phyloP scores from a whole-genome alignment of 306 rosid genomes.

The Heteromeles arbutifolia region DNA sequence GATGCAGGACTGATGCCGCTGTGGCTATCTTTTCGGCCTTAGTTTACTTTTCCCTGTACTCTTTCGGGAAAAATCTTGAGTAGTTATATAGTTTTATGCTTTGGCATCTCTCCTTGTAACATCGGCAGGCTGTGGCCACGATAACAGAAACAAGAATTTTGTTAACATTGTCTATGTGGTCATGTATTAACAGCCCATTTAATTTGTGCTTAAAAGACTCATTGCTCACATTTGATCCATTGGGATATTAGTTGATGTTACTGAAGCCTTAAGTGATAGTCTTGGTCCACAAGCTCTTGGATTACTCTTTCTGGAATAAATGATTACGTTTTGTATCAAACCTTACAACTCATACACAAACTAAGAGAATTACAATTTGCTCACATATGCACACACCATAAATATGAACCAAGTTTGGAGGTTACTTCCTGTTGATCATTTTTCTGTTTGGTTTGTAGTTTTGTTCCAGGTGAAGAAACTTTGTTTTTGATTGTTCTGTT shows the following conservation, averaged over 20 bases:
- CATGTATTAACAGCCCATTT: neutral
- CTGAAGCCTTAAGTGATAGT: neutral
- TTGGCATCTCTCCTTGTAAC: neutral
- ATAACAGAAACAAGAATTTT: slow-evolving; percentile 22
- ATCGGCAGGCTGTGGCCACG: slow-evolving; percentile 11
- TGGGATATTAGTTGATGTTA: neutral
- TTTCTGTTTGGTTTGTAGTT: neutral
- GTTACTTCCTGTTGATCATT: neutral
- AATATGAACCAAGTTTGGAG: neutral
- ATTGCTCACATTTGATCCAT: neutral
- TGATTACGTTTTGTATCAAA: neutral
- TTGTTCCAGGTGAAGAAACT: neutral
- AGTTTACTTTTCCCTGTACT: neutral
- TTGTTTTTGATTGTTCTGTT: neutral
- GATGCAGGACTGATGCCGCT: neutral
- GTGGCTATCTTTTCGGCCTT: slow-evolving; percentile 23
- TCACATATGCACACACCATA: neutral
- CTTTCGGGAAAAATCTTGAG: neutral
- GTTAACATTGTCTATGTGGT: slow-evolving; percentile 25
- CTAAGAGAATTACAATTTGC: neutral
- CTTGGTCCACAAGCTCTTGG: neutral
- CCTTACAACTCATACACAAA: slow-evolving; percentile 1
- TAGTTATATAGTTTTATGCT: neutral
- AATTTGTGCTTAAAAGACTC: neutral
- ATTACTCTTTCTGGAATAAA: neutral